Evolutionary conservation across 2,329 filamentous ascomycete genomes (phyloP), one percentile per base, ranked within the genome.

Genomic region (Nannizziopsis barbatae): DNA sequence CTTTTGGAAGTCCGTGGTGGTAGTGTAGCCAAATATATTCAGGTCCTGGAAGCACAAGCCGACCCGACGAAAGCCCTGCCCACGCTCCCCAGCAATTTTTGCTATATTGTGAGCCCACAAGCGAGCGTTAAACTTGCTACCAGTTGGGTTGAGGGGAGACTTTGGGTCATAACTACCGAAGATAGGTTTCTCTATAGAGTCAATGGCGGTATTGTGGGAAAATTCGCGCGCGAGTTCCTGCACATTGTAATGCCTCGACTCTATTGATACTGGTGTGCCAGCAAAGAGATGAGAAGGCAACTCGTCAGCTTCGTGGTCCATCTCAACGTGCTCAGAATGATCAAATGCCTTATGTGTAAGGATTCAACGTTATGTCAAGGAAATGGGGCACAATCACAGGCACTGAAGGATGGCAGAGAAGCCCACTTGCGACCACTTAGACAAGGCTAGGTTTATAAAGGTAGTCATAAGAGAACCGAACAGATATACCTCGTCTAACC

Each of bases 1-100:
- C 52, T 65, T 66, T 55, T 73, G 65, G 48, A 68, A 70, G 52
- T 73, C 63, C 0, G 66, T 66, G 10, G 65, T 61, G 7, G 57
- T 60, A 15, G 64, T 65, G 41, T 57, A 63, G 1, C 65, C 66
- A 50, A 65, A 58, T 10, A 66, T 67, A 32, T 57, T 60, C 22
- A 70, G 53, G 51, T 65, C 58, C 18, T 58, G 59, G 56, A 64
- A 70, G 2, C 65, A 59, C 5, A 69, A 56, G 8, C 67, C 66
- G 12, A 37, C 35, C 6, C 12, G 35, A 37, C 35, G 35, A n/a
- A 46, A 30, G 33, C 27, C 22, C 30, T 33, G 42, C n/a, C 42
- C 42, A 9, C 7, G n/a, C 12, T 44, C 42, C 22, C 27, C 35
- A 4, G 42, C 27, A 35, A 44, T n/a, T 18, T n/a, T 33, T n/a